Percentiles rank a stretch among this genome's conserved stretches.
These are phyloP conservation scores for Wakefieldia striispora DNA, from an alignment of 768 basidiomycete species.

Conservation along the genomic window DNA sequence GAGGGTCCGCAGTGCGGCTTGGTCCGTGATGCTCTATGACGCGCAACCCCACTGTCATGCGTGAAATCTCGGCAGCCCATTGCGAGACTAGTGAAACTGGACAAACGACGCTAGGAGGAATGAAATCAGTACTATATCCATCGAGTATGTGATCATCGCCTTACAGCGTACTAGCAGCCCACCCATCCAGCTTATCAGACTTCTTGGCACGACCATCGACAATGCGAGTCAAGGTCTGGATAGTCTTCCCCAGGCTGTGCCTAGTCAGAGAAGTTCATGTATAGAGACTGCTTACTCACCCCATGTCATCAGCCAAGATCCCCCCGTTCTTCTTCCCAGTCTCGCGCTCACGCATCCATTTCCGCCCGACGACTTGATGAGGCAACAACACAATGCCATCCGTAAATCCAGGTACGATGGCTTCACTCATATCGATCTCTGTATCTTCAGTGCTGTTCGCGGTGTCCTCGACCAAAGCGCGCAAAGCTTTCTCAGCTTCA, in stretches of 20 bases:
- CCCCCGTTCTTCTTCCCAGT: slow-evolving; percentile 77
- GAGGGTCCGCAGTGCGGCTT: slow-evolving; percentile 64
- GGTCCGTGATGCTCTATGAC: slow-evolving; percentile 87
- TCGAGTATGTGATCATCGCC: slow-evolving; percentile 20
- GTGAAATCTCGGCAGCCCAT: slow-evolving; percentile 84
- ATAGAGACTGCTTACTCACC: slow-evolving; percentile 40
- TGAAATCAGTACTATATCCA: background rate
- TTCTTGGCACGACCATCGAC: slow-evolving; percentile 74
- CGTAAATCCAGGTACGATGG: slow-evolving; percentile 73
- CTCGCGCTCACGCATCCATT: slow-evolving; percentile 89
- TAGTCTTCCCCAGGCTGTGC: slow-evolving; percentile 78
- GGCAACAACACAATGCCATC: slow-evolving; percentile 71
- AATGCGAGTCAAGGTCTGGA: slow-evolving; percentile 86
- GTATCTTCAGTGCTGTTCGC: slow-evolving; percentile 51
- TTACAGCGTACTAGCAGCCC: slow-evolving; percentile 68
- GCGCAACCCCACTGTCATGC: slow-evolving; percentile 60
- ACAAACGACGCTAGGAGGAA: slow-evolving; percentile 66
- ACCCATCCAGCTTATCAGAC: slow-evolving; percentile 70
- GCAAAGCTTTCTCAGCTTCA: slow-evolving; percentile 76
- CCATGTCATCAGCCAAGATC: slow-evolving; percentile 91
- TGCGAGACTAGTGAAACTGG: slow-evolving; percentile 87
- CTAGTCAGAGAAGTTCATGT: slow-evolving; percentile 4
- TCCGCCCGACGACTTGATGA: slow-evolving; percentile 83
- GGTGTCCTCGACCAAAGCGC: slow-evolving; percentile 70
- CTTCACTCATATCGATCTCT: slow-evolving; percentile 58